Evolutionary conservation across 306 rosid species (phyloP).

Genomic region (Corylus americana): DNA sequence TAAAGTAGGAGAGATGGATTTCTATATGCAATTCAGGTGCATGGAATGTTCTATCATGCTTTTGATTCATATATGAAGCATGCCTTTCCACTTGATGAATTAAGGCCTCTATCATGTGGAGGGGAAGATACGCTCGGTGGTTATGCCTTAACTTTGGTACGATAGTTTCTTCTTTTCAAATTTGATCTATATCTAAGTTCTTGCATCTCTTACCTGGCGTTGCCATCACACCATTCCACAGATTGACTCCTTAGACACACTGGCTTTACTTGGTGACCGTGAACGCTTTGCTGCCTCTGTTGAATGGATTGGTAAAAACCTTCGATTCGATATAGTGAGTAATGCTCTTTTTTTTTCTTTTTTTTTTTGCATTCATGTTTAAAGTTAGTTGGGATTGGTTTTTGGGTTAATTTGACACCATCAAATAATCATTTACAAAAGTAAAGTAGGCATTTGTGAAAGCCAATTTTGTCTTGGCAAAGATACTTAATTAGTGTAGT

Average conservation of each 20-base stretch:
- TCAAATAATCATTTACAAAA: too few relatives aligned
- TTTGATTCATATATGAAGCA: slow-evolving; percentile 88
- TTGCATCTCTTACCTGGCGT: not conserved
- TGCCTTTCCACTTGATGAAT: slow-evolving; percentile 93
- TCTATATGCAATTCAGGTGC: slow-evolving; percentile 44
- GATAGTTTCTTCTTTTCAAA: slow-evolving; percentile 13
- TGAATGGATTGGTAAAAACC: slow-evolving; percentile 96
- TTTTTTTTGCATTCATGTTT: not conserved
- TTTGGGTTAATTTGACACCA: too few relatives aligned
- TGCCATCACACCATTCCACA: slow-evolving; percentile 27
- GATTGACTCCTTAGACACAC: slow-evolving; percentile 90
- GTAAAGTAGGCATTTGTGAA: not conserved
- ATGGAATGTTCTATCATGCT: slow-evolving; percentile 94
- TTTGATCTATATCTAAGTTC: not conserved
- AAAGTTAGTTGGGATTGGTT: not conserved
- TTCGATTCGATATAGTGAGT: slow-evolving; percentile 97
- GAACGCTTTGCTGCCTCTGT: slow-evolving; percentile 70
- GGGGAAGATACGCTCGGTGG: slow-evolving; percentile 93
- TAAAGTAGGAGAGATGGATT: not conserved
- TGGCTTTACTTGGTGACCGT: slow-evolving; percentile 87
- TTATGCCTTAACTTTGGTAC: slow-evolving; percentile 89
- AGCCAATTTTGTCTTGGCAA: not conserved
- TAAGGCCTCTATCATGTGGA: slow-evolving; percentile 74
- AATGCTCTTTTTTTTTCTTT: not conserved
- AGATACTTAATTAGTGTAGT: not conserved